phyloP scores from a whole-genome alignment of 371 early-diverging fungal genomes.

The Zychaea mexicana region DNA sequence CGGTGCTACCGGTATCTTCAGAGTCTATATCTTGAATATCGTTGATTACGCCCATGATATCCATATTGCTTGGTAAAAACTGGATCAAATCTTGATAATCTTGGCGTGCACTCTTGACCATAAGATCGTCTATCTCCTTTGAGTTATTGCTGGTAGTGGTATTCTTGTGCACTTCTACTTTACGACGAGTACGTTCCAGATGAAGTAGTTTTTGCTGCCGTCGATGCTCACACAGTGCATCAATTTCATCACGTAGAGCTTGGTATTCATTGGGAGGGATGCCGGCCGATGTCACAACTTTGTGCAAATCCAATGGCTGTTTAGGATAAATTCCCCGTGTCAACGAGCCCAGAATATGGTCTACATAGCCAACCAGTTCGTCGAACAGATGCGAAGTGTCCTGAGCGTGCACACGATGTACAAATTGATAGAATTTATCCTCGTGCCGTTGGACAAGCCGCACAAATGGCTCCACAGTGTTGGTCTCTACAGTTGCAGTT shows the following conservation, averaged over 20 bases:
- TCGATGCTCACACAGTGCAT: constrained; percentile 34
- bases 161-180: constrained; percentile 23
- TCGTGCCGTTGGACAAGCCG: constrained; percentile 58
- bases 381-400: constrained; percentile 48
- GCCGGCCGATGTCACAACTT: constrained; percentile 19
- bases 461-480: constrained; percentile 46
- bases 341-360: constrained; percentile 30
- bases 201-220: constrained; percentile 34
- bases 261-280: constrained; percentile 19
- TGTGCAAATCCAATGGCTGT: constrained; percentile 23
- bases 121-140: constrained; percentile 1
- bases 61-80: constrained; percentile 26
- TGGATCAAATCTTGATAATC: constrained; percentile 24
- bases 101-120: constrained; percentile 4
- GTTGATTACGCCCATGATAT: constrained; percentile 28
- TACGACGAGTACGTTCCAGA: constrained; percentile 41
- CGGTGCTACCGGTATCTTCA: constrained; percentile 11
- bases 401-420: constrained; percentile 61
- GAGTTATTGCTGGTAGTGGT: background rate
- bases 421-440: constrained; percentile 59
- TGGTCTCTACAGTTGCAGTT: constrained; percentile 24
- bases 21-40: constrained; percentile 38
- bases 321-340: constrained; percentile 26
- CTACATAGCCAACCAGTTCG: constrained; percentile 38
- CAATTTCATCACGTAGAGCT: constrained; percentile 36